These are phyloP conservation scores for Coffea humblotiana DNA, from an alignment of 305 asterid genomes.

Conservation along the genomic window DNA sequence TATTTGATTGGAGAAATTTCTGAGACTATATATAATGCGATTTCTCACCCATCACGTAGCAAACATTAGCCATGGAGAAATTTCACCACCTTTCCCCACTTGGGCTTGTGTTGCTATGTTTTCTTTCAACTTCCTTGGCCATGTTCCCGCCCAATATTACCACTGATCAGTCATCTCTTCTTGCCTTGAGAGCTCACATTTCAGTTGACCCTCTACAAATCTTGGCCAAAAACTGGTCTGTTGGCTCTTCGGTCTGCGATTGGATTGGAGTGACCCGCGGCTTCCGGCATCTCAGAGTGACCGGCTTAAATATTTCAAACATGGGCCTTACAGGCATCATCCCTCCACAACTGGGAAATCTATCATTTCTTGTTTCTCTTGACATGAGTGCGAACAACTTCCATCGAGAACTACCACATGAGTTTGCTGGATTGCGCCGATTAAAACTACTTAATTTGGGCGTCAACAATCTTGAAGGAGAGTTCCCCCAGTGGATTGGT, in stretches of 20 bases:
- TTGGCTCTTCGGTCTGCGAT: constrained; percentile 2
- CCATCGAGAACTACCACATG: not conserved
- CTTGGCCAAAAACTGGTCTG: constrained; percentile 6
- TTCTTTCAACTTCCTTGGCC: too few species aligned
- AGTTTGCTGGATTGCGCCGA: not conserved
- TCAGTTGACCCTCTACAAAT: not conserved
- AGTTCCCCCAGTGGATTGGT: constrained; percentile 30
- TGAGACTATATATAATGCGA: not conserved
- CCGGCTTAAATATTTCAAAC: not conserved
- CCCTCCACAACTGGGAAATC: constrained; percentile 21
- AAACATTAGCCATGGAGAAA: too few species aligned
- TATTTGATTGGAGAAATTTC: too few species aligned
- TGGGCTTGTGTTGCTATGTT: too few species aligned
- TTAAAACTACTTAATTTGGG: constrained; percentile 11
- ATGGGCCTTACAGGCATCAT: not conserved
- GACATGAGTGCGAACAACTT: constrained; percentile 10
- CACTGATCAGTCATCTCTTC: constrained; percentile 17
- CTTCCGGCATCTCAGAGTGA: not conserved
- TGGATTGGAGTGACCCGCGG: constrained; percentile 23
- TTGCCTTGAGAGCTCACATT: not conserved
- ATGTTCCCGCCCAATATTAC: not conserved
- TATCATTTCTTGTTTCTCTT: constrained; percentile 13
- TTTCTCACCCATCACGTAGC: rapidly evolving
- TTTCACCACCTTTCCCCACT: too few species aligned
- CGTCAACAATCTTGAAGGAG: constrained; percentile 25